Evolutionary conservation across 208 protist species (phyloP).

Genomic region (Eutreptiella sp.): DNA sequence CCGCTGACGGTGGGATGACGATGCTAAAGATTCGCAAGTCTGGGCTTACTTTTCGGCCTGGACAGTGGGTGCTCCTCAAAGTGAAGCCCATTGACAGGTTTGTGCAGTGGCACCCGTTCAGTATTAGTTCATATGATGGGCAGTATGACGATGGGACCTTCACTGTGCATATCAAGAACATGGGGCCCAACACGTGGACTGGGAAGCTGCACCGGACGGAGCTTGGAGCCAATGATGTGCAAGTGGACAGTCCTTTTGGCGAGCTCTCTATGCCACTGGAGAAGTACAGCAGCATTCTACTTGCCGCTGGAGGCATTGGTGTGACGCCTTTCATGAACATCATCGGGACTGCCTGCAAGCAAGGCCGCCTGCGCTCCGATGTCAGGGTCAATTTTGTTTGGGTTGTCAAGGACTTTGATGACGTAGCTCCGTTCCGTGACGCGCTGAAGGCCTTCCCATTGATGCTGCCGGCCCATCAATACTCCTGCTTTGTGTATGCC

Average conservation of each 20-base stretch:
- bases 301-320: constrained; percentile 8
- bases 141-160: not conserved
- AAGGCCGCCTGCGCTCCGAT: not conserved
- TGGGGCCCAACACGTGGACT: not conserved
- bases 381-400: not conserved
- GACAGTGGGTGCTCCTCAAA: constrained; percentile 8
- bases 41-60: not conserved
- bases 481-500: too few species aligned
- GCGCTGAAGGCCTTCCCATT: not conserved
- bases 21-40: constrained; percentile 12
- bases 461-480: too few species aligned
- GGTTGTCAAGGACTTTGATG: not conserved
- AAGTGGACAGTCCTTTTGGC: constrained; percentile 7
- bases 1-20: not conserved
- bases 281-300: not conserved
- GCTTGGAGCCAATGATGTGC: not conserved
- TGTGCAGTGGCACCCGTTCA: constrained; percentile 23
- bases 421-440: not conserved
- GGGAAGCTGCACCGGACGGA: too few species aligned
- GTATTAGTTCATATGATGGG: not conserved
- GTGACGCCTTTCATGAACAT: constrained; percentile 7
- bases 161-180: constrained; percentile 1
- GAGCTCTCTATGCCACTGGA: not conserved
- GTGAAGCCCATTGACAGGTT: not conserved
- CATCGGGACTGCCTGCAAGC: not conserved